phyloP scores from a whole-genome alignment of 495 filamentous ascomycete species.

The Hypoxylon perforatum region DNA sequence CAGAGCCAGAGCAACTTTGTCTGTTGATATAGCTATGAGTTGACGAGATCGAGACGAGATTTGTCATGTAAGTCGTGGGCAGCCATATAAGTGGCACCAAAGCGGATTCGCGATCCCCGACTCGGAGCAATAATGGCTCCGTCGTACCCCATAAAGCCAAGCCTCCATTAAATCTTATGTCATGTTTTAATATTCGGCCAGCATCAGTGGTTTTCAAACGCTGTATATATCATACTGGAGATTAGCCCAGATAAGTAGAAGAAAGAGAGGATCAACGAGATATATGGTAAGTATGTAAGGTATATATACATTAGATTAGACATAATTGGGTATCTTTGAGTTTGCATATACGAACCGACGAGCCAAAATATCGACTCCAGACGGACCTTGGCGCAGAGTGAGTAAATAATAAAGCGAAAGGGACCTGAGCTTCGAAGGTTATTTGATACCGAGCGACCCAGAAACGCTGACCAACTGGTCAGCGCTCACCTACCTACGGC shows the following conservation, averaged over 20 bases:
- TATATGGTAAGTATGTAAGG: too few species aligned
- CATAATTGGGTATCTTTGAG: not conserved
- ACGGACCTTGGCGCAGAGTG: not conserved
- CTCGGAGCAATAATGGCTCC: slow-evolving; percentile 26
- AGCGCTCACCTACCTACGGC: slow-evolving; percentile 7
- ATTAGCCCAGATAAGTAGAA: too few species aligned
- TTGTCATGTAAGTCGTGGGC: slow-evolving; percentile 3
- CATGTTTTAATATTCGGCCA: not conserved
- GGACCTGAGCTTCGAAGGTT: not conserved
- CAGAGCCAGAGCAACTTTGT: not conserved
- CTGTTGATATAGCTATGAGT: not conserved
- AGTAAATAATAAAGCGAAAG: not conserved
- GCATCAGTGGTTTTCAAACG: not conserved
- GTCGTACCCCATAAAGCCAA: not conserved
- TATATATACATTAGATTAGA: not conserved
- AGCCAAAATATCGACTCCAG: not conserved
- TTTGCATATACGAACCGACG: not conserved
- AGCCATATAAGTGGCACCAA: not conserved
- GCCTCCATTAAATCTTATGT: not conserved
- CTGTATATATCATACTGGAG: too few species aligned
- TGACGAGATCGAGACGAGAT: not conserved
- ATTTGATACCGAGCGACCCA: not conserved
- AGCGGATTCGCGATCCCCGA: not conserved
- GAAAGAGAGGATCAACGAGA: too few species aligned
- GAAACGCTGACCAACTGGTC: not conserved